phyloP scores from a whole-genome alignment of 1,284 basidiomycete species.

The Papiliotrema flavescens region DNA sequence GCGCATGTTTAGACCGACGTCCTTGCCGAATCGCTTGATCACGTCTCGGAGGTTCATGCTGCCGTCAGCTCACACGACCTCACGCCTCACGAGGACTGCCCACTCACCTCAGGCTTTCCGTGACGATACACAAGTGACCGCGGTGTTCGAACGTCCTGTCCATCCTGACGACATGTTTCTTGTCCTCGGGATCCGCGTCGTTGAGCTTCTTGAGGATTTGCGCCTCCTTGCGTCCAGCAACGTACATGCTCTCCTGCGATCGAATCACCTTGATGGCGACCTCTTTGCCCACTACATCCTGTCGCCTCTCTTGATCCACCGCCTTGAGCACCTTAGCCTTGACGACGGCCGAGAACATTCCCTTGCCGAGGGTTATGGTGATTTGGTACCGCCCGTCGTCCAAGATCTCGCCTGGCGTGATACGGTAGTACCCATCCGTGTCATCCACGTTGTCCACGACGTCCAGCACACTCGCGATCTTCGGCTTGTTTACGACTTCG shows the following conservation, averaged over 20 bases:
- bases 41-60: conserved; percentile 99
- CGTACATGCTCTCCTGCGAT: conserved; percentile 96
- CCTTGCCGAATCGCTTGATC: conserved; percentile 97
- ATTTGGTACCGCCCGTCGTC: conserved; percentile 91
- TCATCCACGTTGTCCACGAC: conserved; percentile 62
- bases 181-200: conserved; percentile 90
- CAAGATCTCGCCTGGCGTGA: conserved; percentile 92
- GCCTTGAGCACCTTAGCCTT: conserved; percentile 77
- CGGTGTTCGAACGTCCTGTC: conserved; percentile 94
- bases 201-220: conserved; percentile 81
- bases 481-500: conserved; percentile 62
- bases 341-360: conserved; percentile 98
- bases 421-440: conserved; percentile 90
- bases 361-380: conserved; percentile 88
- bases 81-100: not conserved
- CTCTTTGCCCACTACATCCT: conserved; percentile 59
- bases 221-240: conserved; percentile 89
- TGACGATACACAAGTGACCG: conserved; percentile 94
- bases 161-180: conserved; percentile 88
- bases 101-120: conserved; percentile 82
- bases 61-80: conserved; percentile 7
- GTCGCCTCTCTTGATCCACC: conserved; percentile 57
- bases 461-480: conserved; percentile 52
- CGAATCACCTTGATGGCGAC: conserved; percentile 98
- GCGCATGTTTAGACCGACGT: conserved; percentile 91